Base-by-base conservation (phyloP, 352 stramenopile genomes). In the Phytophthora fragariaefolia region DNA sequence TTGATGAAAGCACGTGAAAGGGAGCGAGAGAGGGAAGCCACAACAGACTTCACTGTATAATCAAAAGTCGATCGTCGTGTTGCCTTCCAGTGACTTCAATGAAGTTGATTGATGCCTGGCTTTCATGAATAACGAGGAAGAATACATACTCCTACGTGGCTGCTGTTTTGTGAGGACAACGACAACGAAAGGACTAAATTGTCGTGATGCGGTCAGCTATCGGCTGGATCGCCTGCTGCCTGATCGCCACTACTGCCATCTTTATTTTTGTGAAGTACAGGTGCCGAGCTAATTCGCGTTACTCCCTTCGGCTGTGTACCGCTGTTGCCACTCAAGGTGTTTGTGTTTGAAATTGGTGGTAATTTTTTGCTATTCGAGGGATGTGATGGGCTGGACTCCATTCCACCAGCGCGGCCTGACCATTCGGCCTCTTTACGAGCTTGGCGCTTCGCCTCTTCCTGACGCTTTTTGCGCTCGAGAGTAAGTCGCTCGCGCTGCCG, bases 351-450 rank as follows among this genome's bases (percentile, higher is more conserved):
- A 66, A 93, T 93, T 0, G 85, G 82, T 18, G 85, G 85, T 26
- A 93, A 59, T 47, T 91, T 91, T 67, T 92, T 93, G 57, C 56
- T 63, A 56, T 30, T 47, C 22, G 63, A 53, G 2, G 61, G 26
- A 22, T 72, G 64, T 12, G 67, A 73, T 24, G 80, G 68, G 27
- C 76, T 71, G 17, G 77, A 63, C 34, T 96, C 83, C 61, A 95
- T 66, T 0, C 89, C 89, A 7, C 83, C 87, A 0, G 86, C 83
- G 7, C 87, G 83, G 8, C 87, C 87, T 26, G 85, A 74, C 89
- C 87, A 96, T 45, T 94, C 82, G 6, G 85, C 74, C 63, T 96
- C 87, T 74, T 92, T 89, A 22, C 79, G 75, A 2, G 82, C 69
- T 27, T 87, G 70, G 2, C 73, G 72, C 43, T 82, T 80, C 3